A percentile compares a stretch with the other conserved stretches of the same genome.
Evolutionary conservation across 1,284 basidiomycete species (phyloP).

Genomic region (Peniophora sp.): DNA sequence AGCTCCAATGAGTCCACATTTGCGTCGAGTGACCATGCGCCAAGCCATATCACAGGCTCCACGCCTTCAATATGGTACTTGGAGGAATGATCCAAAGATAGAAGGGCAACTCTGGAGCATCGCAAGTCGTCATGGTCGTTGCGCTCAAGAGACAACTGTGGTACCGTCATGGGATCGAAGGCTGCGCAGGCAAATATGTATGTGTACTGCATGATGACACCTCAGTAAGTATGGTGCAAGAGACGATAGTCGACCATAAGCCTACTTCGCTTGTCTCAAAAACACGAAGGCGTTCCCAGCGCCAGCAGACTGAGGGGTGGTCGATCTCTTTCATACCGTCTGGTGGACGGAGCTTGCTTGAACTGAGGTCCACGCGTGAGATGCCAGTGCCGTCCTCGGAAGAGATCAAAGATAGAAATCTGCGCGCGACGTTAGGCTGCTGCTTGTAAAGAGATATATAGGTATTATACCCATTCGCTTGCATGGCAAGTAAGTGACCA

Average conservation of each 20-base stretch:
- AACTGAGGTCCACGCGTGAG: slow-evolving; percentile 10
- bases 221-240: background rate
- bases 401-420: slow-evolving; percentile 14
- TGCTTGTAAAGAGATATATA: background rate
- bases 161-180: slow-evolving; percentile 8
- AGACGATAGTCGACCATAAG: background rate
- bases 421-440: background rate
- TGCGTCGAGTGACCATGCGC: too few species aligned
- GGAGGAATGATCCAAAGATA: too few species aligned
- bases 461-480: slow-evolving; percentile 41
- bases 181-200: slow-evolving; percentile 3
- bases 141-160: background rate
- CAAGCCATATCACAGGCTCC: too few species aligned
- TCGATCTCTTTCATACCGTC: slow-evolving; percentile 8
- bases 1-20: too few species aligned
- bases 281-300: slow-evolving; percentile 38
- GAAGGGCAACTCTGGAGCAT: background rate
- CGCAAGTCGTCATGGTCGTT: background rate
- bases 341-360: slow-evolving; percentile 6
- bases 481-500: slow-evolving; percentile 39
- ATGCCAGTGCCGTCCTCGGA: slow-evolving; percentile 19
- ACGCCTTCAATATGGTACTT: too few species aligned
- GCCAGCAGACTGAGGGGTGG: slow-evolving; percentile 32
- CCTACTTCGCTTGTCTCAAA: slow-evolving; percentile 37
- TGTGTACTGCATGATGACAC: background rate